Evolutionary conservation across 1,284 basidiomycete genomes (phyloP).

Genomic region (Jaminaea rosea): DNA sequence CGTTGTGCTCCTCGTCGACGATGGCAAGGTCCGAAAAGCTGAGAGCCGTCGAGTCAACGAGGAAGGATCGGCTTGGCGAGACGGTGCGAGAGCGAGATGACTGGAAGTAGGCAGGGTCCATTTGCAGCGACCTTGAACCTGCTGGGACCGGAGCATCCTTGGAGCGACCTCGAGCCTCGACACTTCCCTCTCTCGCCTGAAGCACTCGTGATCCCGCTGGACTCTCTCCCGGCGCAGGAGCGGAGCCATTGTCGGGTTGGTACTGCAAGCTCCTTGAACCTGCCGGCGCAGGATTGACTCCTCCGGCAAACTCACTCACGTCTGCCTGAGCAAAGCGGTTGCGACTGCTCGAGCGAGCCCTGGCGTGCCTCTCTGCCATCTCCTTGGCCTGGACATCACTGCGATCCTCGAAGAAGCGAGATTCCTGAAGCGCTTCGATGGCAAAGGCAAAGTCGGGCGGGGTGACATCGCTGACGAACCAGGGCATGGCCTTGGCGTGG

Average conservation of each 20-base stretch:
- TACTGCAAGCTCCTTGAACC: neutral
- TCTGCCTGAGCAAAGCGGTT: slow-evolving; percentile 8
- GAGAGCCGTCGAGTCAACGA: slow-evolving; percentile 27
- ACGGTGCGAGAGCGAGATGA: slow-evolving; percentile 26
- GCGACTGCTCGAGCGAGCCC: slow-evolving; percentile 11
- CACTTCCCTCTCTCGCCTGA: slow-evolving; percentile 24
- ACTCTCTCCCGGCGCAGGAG: slow-evolving; percentile 2
- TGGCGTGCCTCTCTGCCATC: slow-evolving; percentile 12
- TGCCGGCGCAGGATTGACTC: neutral
- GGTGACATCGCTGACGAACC: slow-evolving; percentile 42
- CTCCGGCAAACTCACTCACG: neutral
- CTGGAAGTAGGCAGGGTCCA: slow-evolving; percentile 37
- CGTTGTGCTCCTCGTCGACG: slow-evolving; percentile 19
- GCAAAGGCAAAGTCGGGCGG: slow-evolving; percentile 43
- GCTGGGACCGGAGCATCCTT: too few species aligned
- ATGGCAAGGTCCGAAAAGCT: slow-evolving; percentile 4
- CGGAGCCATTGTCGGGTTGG: too few species aligned
- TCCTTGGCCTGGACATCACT: too few species aligned
- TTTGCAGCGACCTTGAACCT: slow-evolving; percentile 22
- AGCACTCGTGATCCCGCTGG: slow-evolving; percentile 19
- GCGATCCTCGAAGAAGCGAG: slow-evolving; percentile 53
- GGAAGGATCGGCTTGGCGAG: slow-evolving; percentile 29
- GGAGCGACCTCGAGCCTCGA: slow-evolving; percentile 20
- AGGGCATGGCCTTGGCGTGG: slow-evolving; percentile 46
- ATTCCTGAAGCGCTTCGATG: slow-evolving; percentile 50